These are phyloP conservation scores for Tetrahymena thermophila DNA, from an alignment of 73 alveolate genomes.

Conservation along the genomic window DNA sequence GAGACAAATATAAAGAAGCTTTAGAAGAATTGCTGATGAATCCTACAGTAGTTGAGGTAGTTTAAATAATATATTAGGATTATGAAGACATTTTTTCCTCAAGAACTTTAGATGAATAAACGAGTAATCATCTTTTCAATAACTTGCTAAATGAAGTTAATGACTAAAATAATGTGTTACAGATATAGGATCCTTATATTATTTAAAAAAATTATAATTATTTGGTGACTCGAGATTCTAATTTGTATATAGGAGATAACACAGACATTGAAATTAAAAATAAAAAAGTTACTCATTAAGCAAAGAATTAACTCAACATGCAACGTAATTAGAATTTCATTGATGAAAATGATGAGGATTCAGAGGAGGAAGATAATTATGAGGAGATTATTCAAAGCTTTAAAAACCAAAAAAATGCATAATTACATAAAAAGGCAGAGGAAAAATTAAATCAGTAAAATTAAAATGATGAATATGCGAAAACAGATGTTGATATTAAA, in stretches of 20 bases:
- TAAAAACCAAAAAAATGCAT: neutral
- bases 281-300: neutral
- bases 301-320: neutral
- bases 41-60: neutral
- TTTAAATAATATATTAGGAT: neutral
- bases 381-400: neutral
- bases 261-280: neutral
- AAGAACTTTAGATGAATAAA: neutral
- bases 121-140: neutral
- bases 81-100: neutral
- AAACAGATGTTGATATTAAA: neutral
- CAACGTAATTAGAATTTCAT: neutral
- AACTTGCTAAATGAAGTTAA: neutral
- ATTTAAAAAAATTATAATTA: neutral
- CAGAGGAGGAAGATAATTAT: constrained; percentile 1
- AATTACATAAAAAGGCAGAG: neutral
- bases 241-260: neutral
- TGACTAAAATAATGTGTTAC: neutral
- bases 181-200: neutral
- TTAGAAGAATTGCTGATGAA: neutral
- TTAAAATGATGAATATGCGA: neutral
- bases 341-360: neutral
- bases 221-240: neutral
- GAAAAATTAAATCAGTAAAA: neutral
- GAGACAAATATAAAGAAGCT: neutral